Base-by-base conservation (phyloP, 2,329 filamentous ascomycete species). In the Alternaria angustiovoidea region DNA sequence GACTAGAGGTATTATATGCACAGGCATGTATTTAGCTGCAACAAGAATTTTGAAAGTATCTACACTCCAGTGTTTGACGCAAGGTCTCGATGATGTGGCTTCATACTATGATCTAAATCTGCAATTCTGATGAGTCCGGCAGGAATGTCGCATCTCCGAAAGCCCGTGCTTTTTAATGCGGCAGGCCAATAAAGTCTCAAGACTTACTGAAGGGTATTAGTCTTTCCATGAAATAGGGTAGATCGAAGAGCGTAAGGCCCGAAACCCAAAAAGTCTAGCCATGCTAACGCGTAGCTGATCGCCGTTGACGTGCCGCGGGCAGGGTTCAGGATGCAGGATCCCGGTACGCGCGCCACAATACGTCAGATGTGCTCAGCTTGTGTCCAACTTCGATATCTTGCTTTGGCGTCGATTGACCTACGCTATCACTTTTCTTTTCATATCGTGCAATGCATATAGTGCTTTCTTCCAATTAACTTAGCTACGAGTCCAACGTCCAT, bases 1-100 rank as follows among this genome's bases (percentile, higher is more conserved):
- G 54, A 65, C 64, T 72, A 75, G 71, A 75, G 66, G 65, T 63
- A 67, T 60, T 59, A 63, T 36, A 65, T 72, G 72, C 67, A 68
- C 68, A 66, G 65, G 69, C 73, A 75, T 76, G 71, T 75, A 76
- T 69, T 69, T 72, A 75, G 68, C 64, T 67, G 61, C 62, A 51
- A 62, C 62, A 73, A 75, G 71, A 75, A 65, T 71, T 59, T 57
- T 62, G 64, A 71, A 69, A 62, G 61, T 67, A 62, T 72, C 61
- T 62, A 69, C 63, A 69, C 67, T 56, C 64, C 39, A 44, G 34
- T 6, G 1, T 12, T 12, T 49, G 46, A 38, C 20, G 16, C 20
- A 49, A 7, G 14, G 20, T 18, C 24, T 8, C 20, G 20, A 26
- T 49, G 2, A 49, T 38, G 20, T 20, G 8, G 20, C 20, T 12